Base-by-base conservation (phyloP, 129 eudicot species). In the Lactuca sativa region DNA sequence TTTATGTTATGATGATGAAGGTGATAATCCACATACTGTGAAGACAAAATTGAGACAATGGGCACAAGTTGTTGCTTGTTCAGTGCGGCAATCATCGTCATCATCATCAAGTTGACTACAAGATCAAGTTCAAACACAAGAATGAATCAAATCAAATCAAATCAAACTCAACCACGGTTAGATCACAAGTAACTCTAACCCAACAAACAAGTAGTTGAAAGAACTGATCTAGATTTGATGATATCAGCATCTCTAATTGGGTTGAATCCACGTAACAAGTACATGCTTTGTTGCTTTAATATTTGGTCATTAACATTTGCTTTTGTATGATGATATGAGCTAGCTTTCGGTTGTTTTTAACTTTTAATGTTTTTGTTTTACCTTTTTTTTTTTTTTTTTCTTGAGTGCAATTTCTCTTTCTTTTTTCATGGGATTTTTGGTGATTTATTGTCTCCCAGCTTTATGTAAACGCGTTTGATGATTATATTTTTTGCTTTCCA, bases 21-120 rank as follows among this genome's bases (percentile, higher is more conserved):
- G 89, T 66, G 93, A 84, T 15, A 84, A 81, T 78, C 89, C 93
- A 11, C 78, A 81, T 59, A 83, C 82, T 16, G 68, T 86, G 80
- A 86, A 86, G 74, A 84, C 89, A 73, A 86, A 82, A 63, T 68
- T 86, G 71, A 77, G 84, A 69, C 92, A 83, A 68, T 86, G 92
- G 92, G 92, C 92, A 66, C 92, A 83, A 60, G 83, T 83, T 72
- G 93, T 86, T 58, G 93, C 93, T 72, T 86, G 86, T 83, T 82
- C 89, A 7, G 89, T 86, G 72, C 84, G 82, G 25, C 89, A 78
- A 81, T 78, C 85, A 31, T 72, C 86, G 13, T 57, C 80, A 7
- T 43, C 79, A 1, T 44, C 69, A 47, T 37, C 77, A 41, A n/a
- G 59, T 30, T 76, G 81, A 76, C 69, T 16, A 76, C 17, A 16